These are phyloP conservation scores for Fonsecaea multimorphosa DNA, from an alignment of 2,329 filamentous ascomycete species.

Conservation along the genomic window DNA sequence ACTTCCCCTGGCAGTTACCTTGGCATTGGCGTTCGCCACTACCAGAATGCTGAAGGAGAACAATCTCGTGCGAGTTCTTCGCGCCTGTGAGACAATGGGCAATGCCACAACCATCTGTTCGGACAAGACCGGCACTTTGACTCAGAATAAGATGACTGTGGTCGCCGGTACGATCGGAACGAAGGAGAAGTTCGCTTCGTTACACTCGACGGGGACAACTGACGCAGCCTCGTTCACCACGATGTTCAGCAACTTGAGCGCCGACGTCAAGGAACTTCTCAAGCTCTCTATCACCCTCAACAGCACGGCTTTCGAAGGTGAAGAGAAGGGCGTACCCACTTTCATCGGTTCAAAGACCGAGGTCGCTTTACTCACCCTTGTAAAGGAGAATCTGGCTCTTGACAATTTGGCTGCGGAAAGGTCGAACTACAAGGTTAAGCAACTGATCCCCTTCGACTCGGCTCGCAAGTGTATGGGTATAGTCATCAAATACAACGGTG, in stretches of 20 bases:
- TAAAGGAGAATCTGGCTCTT: slow-evolving; percentile 70
- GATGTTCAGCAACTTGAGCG: slow-evolving; percentile 41
- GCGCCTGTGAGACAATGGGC: slow-evolving; percentile 81
- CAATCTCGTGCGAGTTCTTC: slow-evolving; percentile 76
- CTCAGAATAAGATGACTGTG: slow-evolving; percentile 77
- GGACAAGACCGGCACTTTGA: slow-evolving; percentile 77
- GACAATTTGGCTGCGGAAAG: slow-evolving; percentile 67
- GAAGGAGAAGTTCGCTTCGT: slow-evolving; percentile 57
- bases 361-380: slow-evolving; percentile 73
- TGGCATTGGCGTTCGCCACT: slow-evolving; percentile 77
- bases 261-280: slow-evolving; percentile 46
- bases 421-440: slow-evolving; percentile 64
- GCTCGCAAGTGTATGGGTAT: slow-evolving; percentile 70
- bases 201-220: slow-evolving; percentile 25
- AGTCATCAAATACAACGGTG: slow-evolving; percentile 49
- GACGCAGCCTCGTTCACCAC: slow-evolving; percentile 24
- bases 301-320: slow-evolving; percentile 78
- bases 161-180: slow-evolving; percentile 73
- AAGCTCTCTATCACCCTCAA: slow-evolving; percentile 53
- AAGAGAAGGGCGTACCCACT: slow-evolving; percentile 68
- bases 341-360: slow-evolving; percentile 82
- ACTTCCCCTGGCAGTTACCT: slow-evolving; percentile 76
- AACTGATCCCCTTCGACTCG: slow-evolving; percentile 78
- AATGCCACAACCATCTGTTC: slow-evolving; percentile 81
- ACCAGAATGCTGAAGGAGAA: slow-evolving; percentile 79